Evolutionary conservation across 2,329 filamentous ascomycete species (phyloP).

Genomic region (Pleomassaria siparia): DNA sequence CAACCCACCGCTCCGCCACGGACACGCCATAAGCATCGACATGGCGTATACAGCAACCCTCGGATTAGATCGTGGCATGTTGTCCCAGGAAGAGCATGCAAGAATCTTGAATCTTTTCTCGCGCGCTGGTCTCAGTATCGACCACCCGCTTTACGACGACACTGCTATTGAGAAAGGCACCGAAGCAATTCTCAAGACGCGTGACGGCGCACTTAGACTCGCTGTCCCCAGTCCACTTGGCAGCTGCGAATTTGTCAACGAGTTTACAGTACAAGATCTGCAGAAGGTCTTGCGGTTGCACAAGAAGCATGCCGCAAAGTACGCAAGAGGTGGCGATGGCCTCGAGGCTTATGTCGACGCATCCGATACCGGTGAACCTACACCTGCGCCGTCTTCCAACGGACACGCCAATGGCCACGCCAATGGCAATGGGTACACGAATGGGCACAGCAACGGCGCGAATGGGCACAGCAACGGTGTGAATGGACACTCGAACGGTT

Average conservation of each 20-base stretch:
- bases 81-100: conserved; percentile 62
- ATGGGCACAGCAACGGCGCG: conserved; percentile 11
- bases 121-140: conserved; percentile 69
- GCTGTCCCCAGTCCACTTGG: conserved; percentile 70
- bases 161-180: conserved; percentile 66
- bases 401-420: conserved; percentile 22
- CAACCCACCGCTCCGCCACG: conserved; percentile 68
- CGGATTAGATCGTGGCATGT: conserved; percentile 62
- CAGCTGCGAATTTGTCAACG: conserved; percentile 68
- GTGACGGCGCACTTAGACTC: conserved; percentile 67
- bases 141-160: conserved; percentile 68
- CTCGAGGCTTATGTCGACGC: conserved; percentile 70
- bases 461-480: conserved; percentile 9
- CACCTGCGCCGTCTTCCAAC: conserved; percentile 34
- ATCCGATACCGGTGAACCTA: conserved; percentile 61
- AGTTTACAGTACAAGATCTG: conserved; percentile 65
- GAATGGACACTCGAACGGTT: no score
- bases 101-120: conserved; percentile 69
- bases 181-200: conserved; percentile 68
- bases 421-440: conserved; percentile 9
- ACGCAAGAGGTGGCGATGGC: conserved; percentile 65
- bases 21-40: conserved; percentile 73
- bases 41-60: conserved; percentile 75
- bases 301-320: conserved; percentile 64
- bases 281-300: conserved; percentile 61